phyloP scores from a whole-genome alignment of 2,329 filamentous ascomycete genomes.

The Sclerotinia minor region DNA sequence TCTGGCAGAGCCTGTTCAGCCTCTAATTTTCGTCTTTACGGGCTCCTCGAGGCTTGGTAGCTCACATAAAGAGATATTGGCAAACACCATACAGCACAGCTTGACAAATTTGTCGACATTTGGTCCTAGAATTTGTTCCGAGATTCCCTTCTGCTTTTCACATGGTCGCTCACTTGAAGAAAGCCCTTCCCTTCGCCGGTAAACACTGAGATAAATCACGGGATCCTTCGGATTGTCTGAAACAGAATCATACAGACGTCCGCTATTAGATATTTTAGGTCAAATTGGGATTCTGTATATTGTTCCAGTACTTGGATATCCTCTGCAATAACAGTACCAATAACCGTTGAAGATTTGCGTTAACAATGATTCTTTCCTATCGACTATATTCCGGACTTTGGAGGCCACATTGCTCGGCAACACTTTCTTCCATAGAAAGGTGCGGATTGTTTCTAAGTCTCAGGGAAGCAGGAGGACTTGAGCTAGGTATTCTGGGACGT shows the following conservation, averaged over 20 bases:
- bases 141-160: constrained; percentile 53
- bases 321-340: constrained; percentile 59
- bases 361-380: neutral
- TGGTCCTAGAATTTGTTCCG: constrained; percentile 60
- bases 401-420: neutral
- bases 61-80: constrained; percentile 15
- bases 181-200: constrained; percentile 41
- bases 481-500: neutral
- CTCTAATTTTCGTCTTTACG: too few relatives aligned
- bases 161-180: constrained; percentile 45
- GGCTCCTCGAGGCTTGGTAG: too few relatives aligned
- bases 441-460: neutral
- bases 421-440: neutral
- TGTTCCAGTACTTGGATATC: constrained; percentile 63
- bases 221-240: constrained; percentile 50
- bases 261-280: constrained; percentile 30
- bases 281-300: constrained; percentile 50
- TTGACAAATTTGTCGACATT: constrained; percentile 53
- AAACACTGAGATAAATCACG: constrained; percentile 41
- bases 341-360: constrained; percentile 43
- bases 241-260: constrained; percentile 7
- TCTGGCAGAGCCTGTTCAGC: too few relatives aligned
- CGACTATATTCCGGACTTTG: constrained; percentile 4
- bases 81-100: constrained; percentile 47
- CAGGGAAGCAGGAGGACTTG: neutral